Conservation (phyloP, 1,284 basidiomycete genomes). For the Apiotrichum gamsii region DNA sequence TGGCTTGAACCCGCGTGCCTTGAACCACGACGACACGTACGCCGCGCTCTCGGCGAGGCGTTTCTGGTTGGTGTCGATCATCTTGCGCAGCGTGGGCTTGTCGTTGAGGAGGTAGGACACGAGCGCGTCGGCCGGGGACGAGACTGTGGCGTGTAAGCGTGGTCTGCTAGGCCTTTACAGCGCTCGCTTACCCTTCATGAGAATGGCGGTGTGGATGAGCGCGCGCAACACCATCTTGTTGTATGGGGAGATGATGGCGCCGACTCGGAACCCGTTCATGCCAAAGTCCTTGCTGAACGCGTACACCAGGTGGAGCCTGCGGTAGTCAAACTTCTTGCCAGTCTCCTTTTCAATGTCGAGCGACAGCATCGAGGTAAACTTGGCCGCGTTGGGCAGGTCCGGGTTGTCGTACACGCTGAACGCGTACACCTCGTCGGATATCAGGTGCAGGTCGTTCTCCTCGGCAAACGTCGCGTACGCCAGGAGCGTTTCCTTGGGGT, state of each 20-base stretch:
- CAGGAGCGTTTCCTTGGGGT: conserved; percentile 43
- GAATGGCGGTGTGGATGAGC: conserved; percentile 38
- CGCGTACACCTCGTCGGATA: conserved; percentile 50
- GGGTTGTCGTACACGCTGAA: conserved; percentile 42
- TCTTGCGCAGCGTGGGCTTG: conserved; percentile 22
- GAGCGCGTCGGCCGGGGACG: conserved; percentile 42
- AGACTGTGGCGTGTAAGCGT: too few relatives aligned
- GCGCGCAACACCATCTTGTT: conserved; percentile 44
- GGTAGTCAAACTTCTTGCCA: conserved; percentile 38
- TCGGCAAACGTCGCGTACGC: conserved; percentile 48
- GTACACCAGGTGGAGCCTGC: conserved; percentile 44
- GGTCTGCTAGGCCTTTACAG: too few relatives aligned
- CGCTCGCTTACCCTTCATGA: conserved; percentile 42
- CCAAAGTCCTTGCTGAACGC: conserved; percentile 50
- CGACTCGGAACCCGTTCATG: conserved; percentile 47
- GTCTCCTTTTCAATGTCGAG: conserved; percentile 47
- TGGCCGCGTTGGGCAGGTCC: conserved; percentile 29
- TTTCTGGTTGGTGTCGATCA: conserved; percentile 29
- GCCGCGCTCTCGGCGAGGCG: conserved; percentile 34
- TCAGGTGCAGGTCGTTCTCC: conserved; percentile 46
- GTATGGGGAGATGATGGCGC: conserved; percentile 44
- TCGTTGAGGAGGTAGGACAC: conserved; percentile 35
- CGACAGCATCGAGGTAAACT: conserved; percentile 46
- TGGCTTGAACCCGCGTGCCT: conserved; percentile 33
- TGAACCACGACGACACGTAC: conserved; percentile 37